Base-by-base conservation (phyloP, 345 rosid species). In the Atalantia buxifolia region DNA sequence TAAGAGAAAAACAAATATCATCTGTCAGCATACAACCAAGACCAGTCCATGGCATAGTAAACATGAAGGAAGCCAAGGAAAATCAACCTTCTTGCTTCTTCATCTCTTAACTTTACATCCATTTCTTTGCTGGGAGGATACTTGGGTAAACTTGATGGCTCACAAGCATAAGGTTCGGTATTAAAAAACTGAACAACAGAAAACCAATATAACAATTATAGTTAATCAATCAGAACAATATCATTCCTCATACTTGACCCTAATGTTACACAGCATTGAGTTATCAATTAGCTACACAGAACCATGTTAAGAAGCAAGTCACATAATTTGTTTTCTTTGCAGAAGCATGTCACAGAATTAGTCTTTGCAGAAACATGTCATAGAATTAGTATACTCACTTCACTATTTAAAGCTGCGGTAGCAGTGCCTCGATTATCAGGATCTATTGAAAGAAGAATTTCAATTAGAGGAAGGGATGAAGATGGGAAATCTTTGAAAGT, bases 71-170 rank as follows among this genome's bases (percentile, higher is more conserved):
- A 57, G 55, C 74, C 71, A 68, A 48, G 30, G 30, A 79, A 56
- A 67, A 24, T 74, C 35, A 81, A 95, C 99, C 97, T 93, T 83
- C 92, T 88, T 30, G 94, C 89, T 86, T 88, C 94, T 79, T 95
- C 91, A 53, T 92, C 96, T 77, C 97, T 86, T 83, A 89, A 85
- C 65, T 90, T 92, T 76, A 90, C 91, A 88, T 92, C 93, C 85
- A 95, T 80, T 86, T 93, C 99, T 86, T 95, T 95, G 76, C 95
- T 88, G 65, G 98, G 98, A 74, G 98, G 98, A 85, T 91, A 93
- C 77, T 85, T 92, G 1, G 98, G 98, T 60, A 95, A 86, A 82
- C 92, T 91, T 69, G 93, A 92, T 59, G 98, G 92, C 74, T 95
- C 94, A 79, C 93, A 95, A 12, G 96, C 90, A 82, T 42, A 81